Percentiles rank a stretch among this genome's conserved stretches.
phyloP scores from a whole-genome alignment of 169 alveolate species.

The Plasmodium inui region DNA sequence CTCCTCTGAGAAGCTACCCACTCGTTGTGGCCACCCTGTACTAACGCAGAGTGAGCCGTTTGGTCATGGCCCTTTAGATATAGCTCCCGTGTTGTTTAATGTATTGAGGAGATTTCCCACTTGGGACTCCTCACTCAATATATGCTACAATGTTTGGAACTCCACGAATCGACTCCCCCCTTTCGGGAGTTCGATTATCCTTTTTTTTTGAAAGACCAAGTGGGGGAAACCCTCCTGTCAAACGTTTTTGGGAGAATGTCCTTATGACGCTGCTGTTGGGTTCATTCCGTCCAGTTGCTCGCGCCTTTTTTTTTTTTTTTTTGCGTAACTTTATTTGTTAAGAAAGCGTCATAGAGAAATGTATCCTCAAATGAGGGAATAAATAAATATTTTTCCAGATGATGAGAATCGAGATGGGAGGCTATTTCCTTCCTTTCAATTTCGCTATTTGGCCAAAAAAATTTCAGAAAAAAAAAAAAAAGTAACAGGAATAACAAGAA shows the following conservation, averaged over 20 bases:
- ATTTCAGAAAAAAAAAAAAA: not conserved
- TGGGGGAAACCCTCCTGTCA: not conserved
- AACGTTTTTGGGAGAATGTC: not conserved
- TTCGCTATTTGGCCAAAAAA: not conserved
- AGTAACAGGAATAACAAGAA: not conserved
- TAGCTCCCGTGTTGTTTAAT: not conserved
- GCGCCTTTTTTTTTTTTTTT: not conserved
- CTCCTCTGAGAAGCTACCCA: not conserved
- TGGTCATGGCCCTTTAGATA: not conserved
- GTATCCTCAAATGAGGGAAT: not conserved
- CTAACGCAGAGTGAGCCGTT: not conserved
- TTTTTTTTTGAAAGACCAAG: not conserved
- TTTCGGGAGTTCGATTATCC: too few species aligned
- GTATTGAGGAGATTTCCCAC: not conserved
- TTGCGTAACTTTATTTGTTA: not conserved
- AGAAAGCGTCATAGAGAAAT: not conserved
- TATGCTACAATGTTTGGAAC: not conserved
- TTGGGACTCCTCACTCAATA: not conserved
- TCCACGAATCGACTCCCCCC: not conserved
- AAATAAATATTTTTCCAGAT: not conserved
- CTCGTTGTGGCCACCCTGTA: not conserved
- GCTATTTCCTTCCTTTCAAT: not conserved
- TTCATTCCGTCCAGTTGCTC: not conserved
- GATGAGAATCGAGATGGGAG: not conserved
- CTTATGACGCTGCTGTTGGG: not conserved